Conservation (phyloP, 1,284 basidiomycete genomes). For the Trichosporon coremiiforme region DNA sequence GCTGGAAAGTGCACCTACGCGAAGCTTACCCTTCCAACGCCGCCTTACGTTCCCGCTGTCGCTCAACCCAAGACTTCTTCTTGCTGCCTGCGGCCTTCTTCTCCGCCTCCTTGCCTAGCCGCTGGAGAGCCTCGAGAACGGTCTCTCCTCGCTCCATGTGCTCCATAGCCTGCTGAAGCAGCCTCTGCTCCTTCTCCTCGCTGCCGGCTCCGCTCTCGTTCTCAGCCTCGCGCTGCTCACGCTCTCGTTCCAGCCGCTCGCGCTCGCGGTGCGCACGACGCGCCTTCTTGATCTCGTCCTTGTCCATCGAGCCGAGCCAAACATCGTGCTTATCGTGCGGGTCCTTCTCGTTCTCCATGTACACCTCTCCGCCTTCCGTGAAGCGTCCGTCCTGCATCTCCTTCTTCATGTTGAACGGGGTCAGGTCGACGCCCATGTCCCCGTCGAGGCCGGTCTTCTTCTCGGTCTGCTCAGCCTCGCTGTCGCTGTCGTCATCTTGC, state of each 20-base stretch:
- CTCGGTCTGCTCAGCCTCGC: slow-evolving; percentile 36
- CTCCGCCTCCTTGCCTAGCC: slow-evolving; percentile 74
- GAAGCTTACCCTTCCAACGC: slow-evolving; percentile 42
- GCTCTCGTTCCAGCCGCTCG: slow-evolving; percentile 66
- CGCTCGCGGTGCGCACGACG: slow-evolving; percentile 69
- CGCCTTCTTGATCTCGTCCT: slow-evolving; percentile 82
- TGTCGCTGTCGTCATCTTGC: slow-evolving; percentile 67
- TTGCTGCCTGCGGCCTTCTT: slow-evolving; percentile 48
- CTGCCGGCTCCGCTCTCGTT: slow-evolving; percentile 57
- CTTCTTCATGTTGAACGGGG: slow-evolving; percentile 97
- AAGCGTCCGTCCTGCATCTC: slow-evolving; percentile 98
- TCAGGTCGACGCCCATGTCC: slow-evolving; percentile 90
- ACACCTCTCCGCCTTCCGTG: slow-evolving; percentile 81
- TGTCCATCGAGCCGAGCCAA: slow-evolving; percentile 90
- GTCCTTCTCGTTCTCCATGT: slow-evolving; percentile 77
- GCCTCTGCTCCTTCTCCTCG: slow-evolving; percentile 63
- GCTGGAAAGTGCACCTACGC: background rate
- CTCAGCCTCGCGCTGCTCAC: slow-evolving; percentile 64
- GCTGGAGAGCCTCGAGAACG: slow-evolving; percentile 83
- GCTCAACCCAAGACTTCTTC: slow-evolving; percentile 56
- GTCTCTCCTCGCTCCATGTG: slow-evolving; percentile 86
- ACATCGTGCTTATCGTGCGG: slow-evolving; percentile 88
- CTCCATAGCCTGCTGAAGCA: slow-evolving; percentile 70
- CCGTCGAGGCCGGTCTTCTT: slow-evolving; percentile 40
- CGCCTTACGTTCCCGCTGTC: slow-evolving; percentile 56